A percentile compares a stretch with the other conserved stretches of the same genome.
phyloP scores from a whole-genome alignment of 805 yeast species.

The Candida qinlingensis region DNA sequence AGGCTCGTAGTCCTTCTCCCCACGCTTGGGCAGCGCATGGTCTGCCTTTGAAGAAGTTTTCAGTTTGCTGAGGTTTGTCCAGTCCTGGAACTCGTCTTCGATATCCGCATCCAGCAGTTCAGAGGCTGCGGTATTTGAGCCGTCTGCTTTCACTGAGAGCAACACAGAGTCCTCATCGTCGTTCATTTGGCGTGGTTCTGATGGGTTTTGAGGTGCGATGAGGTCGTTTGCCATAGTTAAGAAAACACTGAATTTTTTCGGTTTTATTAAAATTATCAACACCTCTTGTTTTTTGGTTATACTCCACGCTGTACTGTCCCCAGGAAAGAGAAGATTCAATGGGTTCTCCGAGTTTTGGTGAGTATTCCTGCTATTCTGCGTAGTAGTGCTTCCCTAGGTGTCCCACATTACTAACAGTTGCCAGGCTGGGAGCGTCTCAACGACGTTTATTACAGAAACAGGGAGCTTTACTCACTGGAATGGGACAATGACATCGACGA shows the following conservation, averaged over 20 bases:
- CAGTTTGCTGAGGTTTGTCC: constrained; percentile 38
- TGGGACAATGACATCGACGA: constrained; percentile 3
- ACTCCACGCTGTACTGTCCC: neutral
- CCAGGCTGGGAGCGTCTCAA: constrained; percentile 76
- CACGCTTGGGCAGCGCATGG: constrained; percentile 52
- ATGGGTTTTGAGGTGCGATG: neutral
- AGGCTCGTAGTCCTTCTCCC: constrained; percentile 84
- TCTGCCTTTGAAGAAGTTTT: constrained; percentile 11
- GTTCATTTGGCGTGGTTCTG: neutral
- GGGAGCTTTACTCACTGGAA: constrained; percentile 39
- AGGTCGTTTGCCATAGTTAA: neutral
- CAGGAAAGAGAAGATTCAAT: neutral
- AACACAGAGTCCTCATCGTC: neutral
- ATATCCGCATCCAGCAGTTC: constrained; percentile 7
- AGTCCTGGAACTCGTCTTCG: constrained; percentile 48
- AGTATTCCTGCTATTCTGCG: neutral
- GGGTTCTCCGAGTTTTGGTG: constrained; percentile 12
- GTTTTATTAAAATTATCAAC: neutral
- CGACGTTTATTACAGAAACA: constrained; percentile 59
- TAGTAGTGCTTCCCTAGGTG: neutral
- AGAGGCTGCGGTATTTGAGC: neutral
- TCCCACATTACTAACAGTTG: neutral
- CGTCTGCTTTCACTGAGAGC: neutral
- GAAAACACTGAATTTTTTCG: neutral
- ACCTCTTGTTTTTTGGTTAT: too few relatives aligned